Conservation (phyloP, 192 early-diverging fungal genomes). For the Podila horticola region DNA sequence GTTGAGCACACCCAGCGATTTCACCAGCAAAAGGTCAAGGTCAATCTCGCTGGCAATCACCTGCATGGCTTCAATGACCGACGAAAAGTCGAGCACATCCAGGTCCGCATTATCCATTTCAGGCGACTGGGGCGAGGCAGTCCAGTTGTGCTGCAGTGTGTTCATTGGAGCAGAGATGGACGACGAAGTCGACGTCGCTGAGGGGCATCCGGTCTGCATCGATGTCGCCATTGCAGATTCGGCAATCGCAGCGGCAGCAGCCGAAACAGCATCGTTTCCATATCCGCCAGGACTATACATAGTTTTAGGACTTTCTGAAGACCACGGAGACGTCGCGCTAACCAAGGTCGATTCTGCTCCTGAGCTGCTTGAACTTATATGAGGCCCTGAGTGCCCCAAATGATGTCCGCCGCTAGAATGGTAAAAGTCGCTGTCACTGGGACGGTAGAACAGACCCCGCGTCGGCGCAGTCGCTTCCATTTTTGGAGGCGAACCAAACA, state of each 20-base stretch:
- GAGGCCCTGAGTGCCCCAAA: neutral
- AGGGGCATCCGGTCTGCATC: neutral
- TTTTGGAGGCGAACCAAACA: conserved; percentile 24
- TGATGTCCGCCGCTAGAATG: neutral
- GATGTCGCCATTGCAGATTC: conserved; percentile 23
- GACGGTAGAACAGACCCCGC: conserved; percentile 42
- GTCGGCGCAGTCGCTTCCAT: neutral
- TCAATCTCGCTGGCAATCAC: conserved; percentile 51
- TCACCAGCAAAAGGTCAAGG: conserved; percentile 34
- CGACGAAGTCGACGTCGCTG: conserved; percentile 6
- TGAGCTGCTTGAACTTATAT: too few species aligned
- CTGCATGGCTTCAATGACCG: conserved; percentile 49
- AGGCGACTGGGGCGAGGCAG: conserved; percentile 25
- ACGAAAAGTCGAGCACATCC: conserved; percentile 44
- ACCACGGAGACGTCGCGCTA: conserved; percentile 29
- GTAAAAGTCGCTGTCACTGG: conserved; percentile 8
- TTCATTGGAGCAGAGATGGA: neutral
- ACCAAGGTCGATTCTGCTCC: neutral
- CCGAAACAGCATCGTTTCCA: conserved; percentile 8
- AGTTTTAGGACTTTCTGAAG: conserved; percentile 24
- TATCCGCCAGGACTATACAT: conserved; percentile 35
- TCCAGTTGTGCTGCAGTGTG: conserved; percentile 14
- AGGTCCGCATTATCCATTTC: conserved; percentile 39
- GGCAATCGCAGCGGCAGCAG: neutral
- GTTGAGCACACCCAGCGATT: conserved; percentile 41